Evolutionary conservation across 306 rosid species (phyloP).

Genomic region (Neltuma alba): DNA sequence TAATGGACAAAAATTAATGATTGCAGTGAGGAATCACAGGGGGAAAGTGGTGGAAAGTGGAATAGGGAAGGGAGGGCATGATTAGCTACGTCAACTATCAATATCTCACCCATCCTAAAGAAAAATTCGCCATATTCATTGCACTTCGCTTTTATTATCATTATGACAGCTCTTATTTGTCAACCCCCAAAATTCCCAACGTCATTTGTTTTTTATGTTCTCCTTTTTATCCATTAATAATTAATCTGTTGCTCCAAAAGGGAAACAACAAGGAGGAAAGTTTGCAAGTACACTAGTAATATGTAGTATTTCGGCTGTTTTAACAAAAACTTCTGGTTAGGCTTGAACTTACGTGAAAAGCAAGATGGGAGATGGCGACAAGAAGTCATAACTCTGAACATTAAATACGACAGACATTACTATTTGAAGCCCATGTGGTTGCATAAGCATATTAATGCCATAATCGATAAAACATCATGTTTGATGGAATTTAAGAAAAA

Average conservation of each 20-base stretch:
- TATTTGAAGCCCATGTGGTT: no score
- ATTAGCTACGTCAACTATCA: slow-evolving; percentile 27
- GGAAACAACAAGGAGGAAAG: no score
- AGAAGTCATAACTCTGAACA: neutral
- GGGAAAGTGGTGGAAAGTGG: neutral
- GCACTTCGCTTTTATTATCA: neutral
- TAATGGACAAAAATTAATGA: neutral
- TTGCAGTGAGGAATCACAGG: neutral
- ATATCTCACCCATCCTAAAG: slow-evolving; percentile 24
- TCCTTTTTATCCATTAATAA: neutral
- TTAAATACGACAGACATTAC: no score
- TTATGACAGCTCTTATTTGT: neutral
- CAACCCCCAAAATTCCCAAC: neutral
- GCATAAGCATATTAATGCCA: no score
- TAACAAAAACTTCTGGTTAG: neutral
- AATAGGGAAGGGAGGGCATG: slow-evolving; percentile 20
- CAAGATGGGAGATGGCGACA: neutral
- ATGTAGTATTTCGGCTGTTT: no score
- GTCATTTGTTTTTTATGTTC: neutral
- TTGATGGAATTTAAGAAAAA: no score
- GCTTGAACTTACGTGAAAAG: neutral
- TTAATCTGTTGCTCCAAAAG: neutral
- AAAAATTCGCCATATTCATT: neutral
- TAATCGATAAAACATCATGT: no score
- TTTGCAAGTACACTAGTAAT: no score